A percentile compares a stretch with the other conserved stretches of the same genome.
Evolutionary conservation across 2,329 filamentous ascomycete species (phyloP).

Genomic region (Lachnellula subtilissima): DNA sequence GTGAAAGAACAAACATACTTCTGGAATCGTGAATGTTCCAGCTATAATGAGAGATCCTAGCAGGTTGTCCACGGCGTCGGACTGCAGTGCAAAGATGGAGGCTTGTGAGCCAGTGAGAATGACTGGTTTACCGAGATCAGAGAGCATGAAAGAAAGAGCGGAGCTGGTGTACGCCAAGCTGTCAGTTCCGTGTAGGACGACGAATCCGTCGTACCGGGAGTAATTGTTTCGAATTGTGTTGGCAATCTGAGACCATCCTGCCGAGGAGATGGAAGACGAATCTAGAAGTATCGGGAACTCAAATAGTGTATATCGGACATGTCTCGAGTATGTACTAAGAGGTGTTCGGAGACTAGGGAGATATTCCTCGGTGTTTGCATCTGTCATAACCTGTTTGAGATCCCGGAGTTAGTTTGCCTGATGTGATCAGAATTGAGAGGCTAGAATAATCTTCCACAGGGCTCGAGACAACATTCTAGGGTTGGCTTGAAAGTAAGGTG

Average conservation of each 20-base stretch:
- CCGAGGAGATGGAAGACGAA: constrained; percentile 66
- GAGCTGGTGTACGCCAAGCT: constrained; percentile 66
- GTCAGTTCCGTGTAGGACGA: constrained; percentile 68
- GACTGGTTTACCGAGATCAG: constrained; percentile 66
- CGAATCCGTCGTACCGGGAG: constrained; percentile 64
- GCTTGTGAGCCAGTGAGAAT: constrained; percentile 61
- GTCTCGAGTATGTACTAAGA: constrained; percentile 57
- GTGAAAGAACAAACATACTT: constrained; percentile 72
- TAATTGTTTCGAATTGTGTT: constrained; percentile 57
- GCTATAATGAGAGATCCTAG: constrained; percentile 66
- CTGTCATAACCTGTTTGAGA: constrained; percentile 10
- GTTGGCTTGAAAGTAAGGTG: no score
- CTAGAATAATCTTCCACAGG: no score
- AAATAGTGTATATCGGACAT: constrained; percentile 61
- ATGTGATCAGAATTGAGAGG: no score
- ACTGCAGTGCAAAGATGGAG: constrained; percentile 67
- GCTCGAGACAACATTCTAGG: no score
- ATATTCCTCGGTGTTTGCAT: constrained; percentile 21
- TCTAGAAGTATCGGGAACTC: constrained; percentile 66
- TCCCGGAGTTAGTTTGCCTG: no score
- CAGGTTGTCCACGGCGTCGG: constrained; percentile 67
- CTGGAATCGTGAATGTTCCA: constrained; percentile 69
- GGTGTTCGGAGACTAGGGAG: constrained; percentile 50
- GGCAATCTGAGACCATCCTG: constrained; percentile 67
- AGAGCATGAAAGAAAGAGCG: constrained; percentile 68